phyloP scores from a whole-genome alignment of 345 rosid genomes.

The Stellera chamaejasme region DNA sequence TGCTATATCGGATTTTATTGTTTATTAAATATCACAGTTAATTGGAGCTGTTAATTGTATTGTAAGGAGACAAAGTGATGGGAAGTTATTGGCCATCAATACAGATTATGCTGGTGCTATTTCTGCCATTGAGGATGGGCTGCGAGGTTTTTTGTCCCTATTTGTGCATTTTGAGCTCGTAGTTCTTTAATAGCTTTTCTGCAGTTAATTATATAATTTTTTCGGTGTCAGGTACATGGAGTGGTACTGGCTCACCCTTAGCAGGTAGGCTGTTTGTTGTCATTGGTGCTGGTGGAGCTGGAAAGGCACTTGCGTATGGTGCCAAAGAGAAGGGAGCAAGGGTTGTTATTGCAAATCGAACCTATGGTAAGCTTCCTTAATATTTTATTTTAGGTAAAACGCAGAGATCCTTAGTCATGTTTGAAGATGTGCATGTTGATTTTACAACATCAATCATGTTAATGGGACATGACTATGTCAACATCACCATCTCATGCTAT shows the following conservation, averaged over 20 bases:
- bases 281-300: constrained; percentile 68
- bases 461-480: too few relatives aligned
- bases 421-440: too few relatives aligned
- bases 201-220: background rate
- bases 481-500: too few relatives aligned
- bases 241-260: constrained; percentile 34
- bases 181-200: background rate
- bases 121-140: constrained; percentile 51
- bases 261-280: constrained; percentile 55
- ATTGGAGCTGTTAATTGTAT: constrained; percentile 56
- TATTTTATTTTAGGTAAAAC: background rate
- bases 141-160: constrained; percentile 26
- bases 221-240: constrained; percentile 30
- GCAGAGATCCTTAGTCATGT: background rate
- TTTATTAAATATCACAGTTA: constrained; percentile 20
- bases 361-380: constrained; percentile 31
- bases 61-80: constrained; percentile 44
- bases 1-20: too few relatives aligned
- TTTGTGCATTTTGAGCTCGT: background rate
- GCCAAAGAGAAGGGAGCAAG: constrained; percentile 54
- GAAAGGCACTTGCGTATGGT: constrained; percentile 60
- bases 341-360: constrained; percentile 50
- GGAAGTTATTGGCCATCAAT: constrained; percentile 44
- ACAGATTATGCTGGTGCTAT: constrained; percentile 58
- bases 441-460: too few relatives aligned